Evolutionary conservation across 176 grass and related monocot genomes (phyloP).

Genomic region (Puccinellia tenuiflora): DNA sequence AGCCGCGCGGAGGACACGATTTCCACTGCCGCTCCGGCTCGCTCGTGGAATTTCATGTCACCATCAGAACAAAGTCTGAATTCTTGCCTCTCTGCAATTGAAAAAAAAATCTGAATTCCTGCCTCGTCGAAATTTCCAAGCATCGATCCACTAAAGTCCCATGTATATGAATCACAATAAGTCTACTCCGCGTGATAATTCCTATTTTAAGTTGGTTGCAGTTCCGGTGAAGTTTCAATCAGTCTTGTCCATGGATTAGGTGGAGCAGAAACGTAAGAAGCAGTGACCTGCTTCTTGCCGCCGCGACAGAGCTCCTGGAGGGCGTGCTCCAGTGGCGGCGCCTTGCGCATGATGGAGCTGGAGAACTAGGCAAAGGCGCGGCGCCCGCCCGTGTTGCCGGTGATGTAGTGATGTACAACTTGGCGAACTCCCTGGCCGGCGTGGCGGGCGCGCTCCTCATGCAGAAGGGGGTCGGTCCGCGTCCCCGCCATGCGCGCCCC

Average conservation of each 20-base stretch:
- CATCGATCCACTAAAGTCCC: slow-evolving; percentile 12
- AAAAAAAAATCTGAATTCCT: slow-evolving; percentile 17
- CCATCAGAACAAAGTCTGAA: slow-evolving; percentile 26
- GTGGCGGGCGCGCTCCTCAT: slow-evolving; percentile 35
- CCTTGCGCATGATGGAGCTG: slow-evolving; percentile 77
- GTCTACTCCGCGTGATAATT: not conserved
- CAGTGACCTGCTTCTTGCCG: slow-evolving; percentile 75
- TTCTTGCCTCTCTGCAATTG: slow-evolving; percentile 32
- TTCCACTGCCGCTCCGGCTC: too few relatives aligned
- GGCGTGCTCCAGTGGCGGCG: slow-evolving; percentile 64
- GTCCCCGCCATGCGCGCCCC: slow-evolving; percentile 28
- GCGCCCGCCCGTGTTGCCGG: slow-evolving; percentile 36
- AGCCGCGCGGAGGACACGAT: too few relatives aligned
- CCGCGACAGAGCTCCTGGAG: slow-evolving; percentile 90
- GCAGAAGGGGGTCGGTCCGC: slow-evolving; percentile 29
- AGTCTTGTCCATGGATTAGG: slow-evolving; percentile 4
- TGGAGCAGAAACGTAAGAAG: not conserved
- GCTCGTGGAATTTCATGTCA: slow-evolving; percentile 24
- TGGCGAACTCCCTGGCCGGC: slow-evolving; percentile 50
- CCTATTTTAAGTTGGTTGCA: not conserved
- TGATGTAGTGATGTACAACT: slow-evolving; percentile 45
- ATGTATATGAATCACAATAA: not conserved
- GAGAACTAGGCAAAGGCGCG: slow-evolving; percentile 66
- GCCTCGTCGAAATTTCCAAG: slow-evolving; percentile 17
- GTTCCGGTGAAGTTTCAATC: slow-evolving; percentile 21